Evolutionary conservation across 495 filamentous ascomycete genomes (phyloP), one percentile per base, ranked within the genome.

Genomic region (Tuber magnatum): DNA sequence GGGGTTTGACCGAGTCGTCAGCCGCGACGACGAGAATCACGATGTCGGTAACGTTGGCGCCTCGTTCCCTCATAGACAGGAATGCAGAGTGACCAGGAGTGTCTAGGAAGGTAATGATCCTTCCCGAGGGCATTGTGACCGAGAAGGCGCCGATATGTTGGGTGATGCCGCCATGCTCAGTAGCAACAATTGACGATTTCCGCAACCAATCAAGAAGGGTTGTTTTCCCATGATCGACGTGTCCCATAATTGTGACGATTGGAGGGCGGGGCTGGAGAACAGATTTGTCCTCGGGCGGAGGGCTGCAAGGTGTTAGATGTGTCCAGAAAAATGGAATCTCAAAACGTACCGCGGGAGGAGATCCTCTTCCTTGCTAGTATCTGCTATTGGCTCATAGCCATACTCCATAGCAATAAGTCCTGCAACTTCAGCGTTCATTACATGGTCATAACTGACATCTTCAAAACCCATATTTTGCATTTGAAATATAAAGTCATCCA

Each of bases 71-170:
- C 96, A 99, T 99, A 69, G 90, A 90, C 73, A 97, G 84, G 82
- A 99, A 99, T 3, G 96, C 96, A 44, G 94, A 92, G 83, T 99
- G 96, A 6, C 96, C 96, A 0, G 96, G 96, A 0, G 96, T 99
- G 80, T 99, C 96, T 72, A 99, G 88, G 87, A 99, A 99, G 12
- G 96, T 98, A 78, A 98, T 95, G 3, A 87, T 88, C 83, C 94
- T 94, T 39, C 94, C 94, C 8, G 89, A 89, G 28, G 92, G 91
- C 86, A 99, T 89, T 28, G 88, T 87, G 4, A 98, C 94, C 3
- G 92, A 94, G 85, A 99, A 99, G n/a, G 96, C 96, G 81, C 96
- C 96, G 79, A 99, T 99, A 82, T 98, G 96, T 83, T 99, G 96
- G 0, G 96, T 99, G 80, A 99, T 99, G 56, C 96, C 96, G 74